Evolutionary conservation across 768 basidiomycete species (phyloP).

Genomic region (Tricholoma sp.): DNA sequence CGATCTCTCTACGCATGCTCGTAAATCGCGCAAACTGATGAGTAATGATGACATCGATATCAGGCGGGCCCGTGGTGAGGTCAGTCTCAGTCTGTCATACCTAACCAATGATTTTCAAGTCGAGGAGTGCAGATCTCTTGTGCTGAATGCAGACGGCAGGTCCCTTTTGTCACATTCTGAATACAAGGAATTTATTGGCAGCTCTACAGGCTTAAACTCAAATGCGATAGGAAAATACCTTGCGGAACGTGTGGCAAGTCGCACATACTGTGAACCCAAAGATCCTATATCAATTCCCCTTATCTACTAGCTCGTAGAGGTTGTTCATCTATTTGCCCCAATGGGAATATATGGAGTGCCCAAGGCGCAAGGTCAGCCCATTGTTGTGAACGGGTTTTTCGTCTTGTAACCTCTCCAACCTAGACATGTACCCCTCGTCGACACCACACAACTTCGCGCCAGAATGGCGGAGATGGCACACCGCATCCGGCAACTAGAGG

Average conservation of each 20-base stretch:
- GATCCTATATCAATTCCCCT: not conserved
- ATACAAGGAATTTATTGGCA: conserved; percentile 6
- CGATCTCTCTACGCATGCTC: conserved; percentile 33
- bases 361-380: conserved; percentile 48
- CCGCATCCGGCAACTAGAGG: conserved; percentile 59
- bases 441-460: conserved; percentile 55
- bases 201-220: conserved; percentile 47
- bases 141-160: conserved; percentile 56
- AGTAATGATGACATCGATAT: conserved; percentile 44
- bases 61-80: conserved; percentile 45
- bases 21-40: conserved; percentile 39
- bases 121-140: conserved; percentile 40
- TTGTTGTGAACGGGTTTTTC: not conserved
- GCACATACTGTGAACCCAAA: no score
- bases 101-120: not conserved
- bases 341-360: conserved; percentile 42
- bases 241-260: conserved; percentile 51
- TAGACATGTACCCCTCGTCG: conserved; percentile 47
- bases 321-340: conserved; percentile 59
- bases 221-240: conserved; percentile 59
- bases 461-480: conserved; percentile 55
- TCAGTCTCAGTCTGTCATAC: conserved; percentile 16
- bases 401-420: no score
- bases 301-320: conserved; percentile 47
- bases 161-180: not conserved